Evolutionary conservation across 352 stramenopile genomes (phyloP).

Genomic region (Phytophthora fragariaefolia): DNA sequence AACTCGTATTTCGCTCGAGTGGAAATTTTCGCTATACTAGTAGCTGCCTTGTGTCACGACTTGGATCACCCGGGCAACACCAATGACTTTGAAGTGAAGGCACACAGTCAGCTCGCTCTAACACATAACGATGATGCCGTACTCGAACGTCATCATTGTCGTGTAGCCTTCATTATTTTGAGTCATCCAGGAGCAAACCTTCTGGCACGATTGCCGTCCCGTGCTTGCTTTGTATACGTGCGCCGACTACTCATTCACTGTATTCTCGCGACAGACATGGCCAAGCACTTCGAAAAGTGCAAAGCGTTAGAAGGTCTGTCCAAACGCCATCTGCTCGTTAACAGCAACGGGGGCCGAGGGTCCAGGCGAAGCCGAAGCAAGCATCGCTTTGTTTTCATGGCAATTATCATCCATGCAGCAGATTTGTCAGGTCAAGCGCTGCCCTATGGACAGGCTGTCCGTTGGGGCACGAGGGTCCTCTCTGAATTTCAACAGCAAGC

Average conservation of each 20-base stretch:
- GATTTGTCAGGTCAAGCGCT: slow-evolving; percentile 78
- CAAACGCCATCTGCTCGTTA: slow-evolving; percentile 38
- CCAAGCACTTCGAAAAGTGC: slow-evolving; percentile 76
- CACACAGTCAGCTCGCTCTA: slow-evolving; percentile 71
- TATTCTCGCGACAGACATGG: slow-evolving; percentile 83
- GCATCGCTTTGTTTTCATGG: slow-evolving; percentile 54
- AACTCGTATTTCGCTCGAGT: slow-evolving; percentile 52
- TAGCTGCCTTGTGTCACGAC: slow-evolving; percentile 75
- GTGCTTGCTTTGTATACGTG: slow-evolving; percentile 57
- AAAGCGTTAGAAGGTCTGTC: slow-evolving; percentile 64
- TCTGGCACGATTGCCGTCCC: slow-evolving; percentile 51
- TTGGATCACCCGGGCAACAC: slow-evolving; percentile 84
- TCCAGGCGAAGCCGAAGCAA: slow-evolving; percentile 45
- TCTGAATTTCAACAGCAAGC: slow-evolving; percentile 82
- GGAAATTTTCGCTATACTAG: slow-evolving; percentile 60
- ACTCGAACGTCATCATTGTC: slow-evolving; percentile 83
- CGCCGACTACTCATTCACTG: slow-evolving; percentile 63
- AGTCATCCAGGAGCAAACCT: slow-evolving; percentile 66
- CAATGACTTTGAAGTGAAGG: slow-evolving; percentile 86
- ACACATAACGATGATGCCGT: slow-evolving; percentile 87
- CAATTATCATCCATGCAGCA: slow-evolving; percentile 68
- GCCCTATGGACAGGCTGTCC: slow-evolving; percentile 55
- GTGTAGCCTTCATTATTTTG: slow-evolving; percentile 76
- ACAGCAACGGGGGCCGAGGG: slow-evolving; percentile 28
- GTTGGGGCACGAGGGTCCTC: slow-evolving; percentile 69